Evolutionary conservation across 768 basidiomycete species (phyloP), one percentile per base, ranked within the genome.

Genomic region (Mycena vulgaris): DNA sequence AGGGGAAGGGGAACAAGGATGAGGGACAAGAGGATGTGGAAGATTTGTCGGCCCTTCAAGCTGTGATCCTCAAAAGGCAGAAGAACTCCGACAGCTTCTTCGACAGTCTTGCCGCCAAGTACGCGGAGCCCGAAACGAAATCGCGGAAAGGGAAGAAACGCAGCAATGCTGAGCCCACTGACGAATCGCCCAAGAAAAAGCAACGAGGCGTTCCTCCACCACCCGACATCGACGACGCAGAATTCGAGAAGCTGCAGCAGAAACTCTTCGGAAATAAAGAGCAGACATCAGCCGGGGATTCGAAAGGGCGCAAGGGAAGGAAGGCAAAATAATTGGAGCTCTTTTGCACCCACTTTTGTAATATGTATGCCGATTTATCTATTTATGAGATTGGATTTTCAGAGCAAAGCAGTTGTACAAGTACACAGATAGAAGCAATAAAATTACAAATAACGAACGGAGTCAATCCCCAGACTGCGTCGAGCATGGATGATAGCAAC

Each of bases 401-500:
- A 31, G 40, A 40, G 42, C 53, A 66, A 47, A 69, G 65, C 65
- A 76, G n/a, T 68, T 60, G 66, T 56, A 55, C 52, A 49, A 48
- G 59, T 74, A 77, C 25, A 51, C 35, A 48, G 48, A 23, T 30
- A n/a, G 35, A 59, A 60, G 47, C 66, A 72, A 53, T 57, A 56
- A 63, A 49, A n/a, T 81, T 83, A 95, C 74, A 95, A 77, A 77
- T 94, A 95, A 74, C 92, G 89, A 70, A 95, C 80, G 27, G 90
- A 85, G 81, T 97, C 95, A 70, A 97, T 93, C 11, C 96, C 96
- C 61, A 97, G 80, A 80, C 90, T 92, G 69, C 94, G 84, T 67
- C 95, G 85, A 19, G 94, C 95, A 80, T 95, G 92, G 59, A 96
- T 89, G 72, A 96, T 92, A 17, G 95, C 94, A 17, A 90, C 90